Percentiles rank a stretch among this genome's conserved stretches.
These are phyloP conservation scores for Pichia sp. DNA, from an alignment of 1,139 yeast genomes.

Conservation along the genomic window DNA sequence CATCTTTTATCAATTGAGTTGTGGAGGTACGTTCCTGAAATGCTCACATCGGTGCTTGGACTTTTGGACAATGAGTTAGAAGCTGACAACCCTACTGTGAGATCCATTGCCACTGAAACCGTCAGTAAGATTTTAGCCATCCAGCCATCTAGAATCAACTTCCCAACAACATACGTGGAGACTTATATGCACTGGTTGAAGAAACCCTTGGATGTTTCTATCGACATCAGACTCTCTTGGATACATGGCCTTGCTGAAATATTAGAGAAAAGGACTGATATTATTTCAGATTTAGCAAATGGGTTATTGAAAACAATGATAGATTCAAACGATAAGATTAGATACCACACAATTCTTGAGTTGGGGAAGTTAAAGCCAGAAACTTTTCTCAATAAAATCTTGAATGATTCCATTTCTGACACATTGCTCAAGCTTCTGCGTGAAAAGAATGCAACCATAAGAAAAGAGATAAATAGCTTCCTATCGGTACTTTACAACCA, in stretches of 20 bases:
- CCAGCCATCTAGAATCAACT: constrained; percentile 44
- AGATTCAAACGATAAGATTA: constrained; percentile 70
- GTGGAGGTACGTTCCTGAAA: constrained; percentile 75
- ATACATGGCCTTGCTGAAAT: constrained; percentile 46
- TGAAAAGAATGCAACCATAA: constrained; percentile 62
- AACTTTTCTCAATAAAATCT: constrained; percentile 32
- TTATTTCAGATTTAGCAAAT: constrained; percentile 42
- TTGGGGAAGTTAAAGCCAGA: constrained; percentile 12
- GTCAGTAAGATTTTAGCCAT: constrained; percentile 60
- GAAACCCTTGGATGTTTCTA: constrained; percentile 63
- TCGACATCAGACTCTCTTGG: constrained; percentile 66
- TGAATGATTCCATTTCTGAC: constrained; percentile 40
- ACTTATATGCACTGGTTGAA: constrained; percentile 71
- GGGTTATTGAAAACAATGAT: constrained; percentile 63
- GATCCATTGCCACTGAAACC: constrained; percentile 66
- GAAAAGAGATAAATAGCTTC: constrained; percentile 52
- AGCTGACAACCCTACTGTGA: constrained; percentile 58
- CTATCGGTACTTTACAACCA: constrained; percentile 48
- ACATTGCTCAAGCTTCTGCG: constrained; percentile 58
- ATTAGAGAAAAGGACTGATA: constrained; percentile 42
- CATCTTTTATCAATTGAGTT: constrained; percentile 60
- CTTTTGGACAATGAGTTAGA: constrained; percentile 73
- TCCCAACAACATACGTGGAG: constrained; percentile 50
- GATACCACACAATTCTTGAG: constrained; percentile 49
- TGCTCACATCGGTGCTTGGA: constrained; percentile 69